Conservation (phyloP, 768 basidiomycete genomes). For the Lactifluus piperatus region DNA sequence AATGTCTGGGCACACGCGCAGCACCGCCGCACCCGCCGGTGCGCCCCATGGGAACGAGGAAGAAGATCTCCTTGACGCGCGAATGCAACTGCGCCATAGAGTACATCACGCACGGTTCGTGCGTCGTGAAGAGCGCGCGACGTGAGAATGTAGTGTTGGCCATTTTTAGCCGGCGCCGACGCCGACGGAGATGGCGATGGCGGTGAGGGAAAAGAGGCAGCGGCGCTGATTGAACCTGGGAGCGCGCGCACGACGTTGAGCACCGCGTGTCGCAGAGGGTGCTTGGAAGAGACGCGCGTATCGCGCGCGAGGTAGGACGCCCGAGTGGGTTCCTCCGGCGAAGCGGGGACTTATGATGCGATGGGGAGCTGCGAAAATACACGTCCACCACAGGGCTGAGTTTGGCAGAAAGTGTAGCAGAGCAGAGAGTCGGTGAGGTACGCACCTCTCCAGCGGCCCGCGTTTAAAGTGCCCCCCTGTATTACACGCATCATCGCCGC, state of each 20-base stretch:
- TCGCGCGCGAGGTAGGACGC: slow-evolving; percentile 53
- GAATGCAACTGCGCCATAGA: slow-evolving; percentile 94
- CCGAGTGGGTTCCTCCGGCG: slow-evolving; percentile 32
- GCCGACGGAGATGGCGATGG: slow-evolving; percentile 16
- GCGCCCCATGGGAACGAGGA: slow-evolving; percentile 57
- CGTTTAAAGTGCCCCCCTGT: slow-evolving; percentile 40
- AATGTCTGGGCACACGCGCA: slow-evolving; percentile 65
- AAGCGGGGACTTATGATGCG: slow-evolving; percentile 57
- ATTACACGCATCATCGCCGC: slow-evolving; percentile 52
- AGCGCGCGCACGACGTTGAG: slow-evolving; percentile 66
- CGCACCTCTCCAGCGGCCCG: slow-evolving; percentile 50
- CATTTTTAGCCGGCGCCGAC: slow-evolving; percentile 34
- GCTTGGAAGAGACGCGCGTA: slow-evolving; percentile 53
- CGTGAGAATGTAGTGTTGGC: slow-evolving; percentile 83
- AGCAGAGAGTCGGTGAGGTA: not conserved
- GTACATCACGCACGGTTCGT: slow-evolving; percentile 98
- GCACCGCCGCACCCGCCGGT: slow-evolving; percentile 85
- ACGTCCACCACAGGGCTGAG: not conserved
- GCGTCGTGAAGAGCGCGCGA: slow-evolving; percentile 81
- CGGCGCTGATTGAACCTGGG: slow-evolving; percentile 36
- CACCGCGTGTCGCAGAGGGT: slow-evolving; percentile 81
- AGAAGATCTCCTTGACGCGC: slow-evolving; percentile 81
- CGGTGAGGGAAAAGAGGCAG: slow-evolving; percentile 21
- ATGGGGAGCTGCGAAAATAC: slow-evolving; percentile 55
- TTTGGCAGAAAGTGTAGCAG: not conserved